phyloP scores from a whole-genome alignment of 306 rosid species.

The Dalbergia cultrata region DNA sequence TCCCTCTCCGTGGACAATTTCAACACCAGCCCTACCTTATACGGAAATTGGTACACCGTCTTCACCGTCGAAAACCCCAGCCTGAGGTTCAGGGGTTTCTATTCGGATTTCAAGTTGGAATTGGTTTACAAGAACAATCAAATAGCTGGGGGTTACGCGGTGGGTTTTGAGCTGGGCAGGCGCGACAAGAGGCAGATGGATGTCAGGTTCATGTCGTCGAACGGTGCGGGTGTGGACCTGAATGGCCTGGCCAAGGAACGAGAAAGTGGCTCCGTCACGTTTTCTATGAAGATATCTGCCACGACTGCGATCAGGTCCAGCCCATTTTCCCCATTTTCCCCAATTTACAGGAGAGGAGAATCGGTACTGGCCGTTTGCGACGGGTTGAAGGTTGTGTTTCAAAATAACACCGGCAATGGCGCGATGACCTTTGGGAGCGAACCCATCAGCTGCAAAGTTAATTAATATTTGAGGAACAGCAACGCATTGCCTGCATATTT shows the following conservation, averaged over 20 bases:
- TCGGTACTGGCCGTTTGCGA: constrained; percentile 46
- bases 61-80: constrained; percentile 51
- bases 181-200: neutral
- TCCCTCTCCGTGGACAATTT: constrained; percentile 51
- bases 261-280: neutral
- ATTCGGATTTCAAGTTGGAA: constrained; percentile 33
- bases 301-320: constrained; percentile 17
- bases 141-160: constrained; percentile 11
- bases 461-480: constrained; percentile 5
- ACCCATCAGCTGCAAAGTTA: neutral
- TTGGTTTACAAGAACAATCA: constrained; percentile 24
- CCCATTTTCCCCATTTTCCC: constrained; percentile 19
- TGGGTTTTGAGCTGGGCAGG: constrained; percentile 43
- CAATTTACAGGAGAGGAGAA: neutral
- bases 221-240: neutral
- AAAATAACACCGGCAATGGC: constrained; percentile 16
- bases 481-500: neutral
- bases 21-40: constrained; percentile 32
- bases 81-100: neutral
- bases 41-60: constrained; percentile 56
- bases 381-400: constrained; percentile 56
- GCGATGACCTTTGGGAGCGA: neutral
- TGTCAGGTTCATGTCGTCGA: constrained; percentile 15
- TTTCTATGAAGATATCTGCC: constrained; percentile 42
- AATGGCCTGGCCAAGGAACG: neutral